These are phyloP conservation scores for Sporobolomyces phaffii DNA, from an alignment of 768 basidiomycete species.

Conservation along the genomic window DNA sequence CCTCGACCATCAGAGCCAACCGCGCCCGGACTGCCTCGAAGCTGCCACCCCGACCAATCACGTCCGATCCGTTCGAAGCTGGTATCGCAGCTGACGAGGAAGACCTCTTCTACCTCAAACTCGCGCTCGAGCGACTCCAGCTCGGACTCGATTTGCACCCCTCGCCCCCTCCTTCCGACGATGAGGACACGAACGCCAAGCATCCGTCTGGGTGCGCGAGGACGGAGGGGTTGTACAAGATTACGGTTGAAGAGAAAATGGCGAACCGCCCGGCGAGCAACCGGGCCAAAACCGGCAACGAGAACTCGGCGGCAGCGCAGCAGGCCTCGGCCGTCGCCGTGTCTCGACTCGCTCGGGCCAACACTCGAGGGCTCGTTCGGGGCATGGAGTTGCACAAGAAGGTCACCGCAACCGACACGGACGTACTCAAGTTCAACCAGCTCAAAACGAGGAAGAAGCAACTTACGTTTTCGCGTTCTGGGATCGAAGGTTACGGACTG, in stretches of 20 bases:
- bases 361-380: slow-evolving; percentile 80
- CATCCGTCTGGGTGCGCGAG: slow-evolving; percentile 81
- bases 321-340: slow-evolving; percentile 60
- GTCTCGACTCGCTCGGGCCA: slow-evolving; percentile 71
- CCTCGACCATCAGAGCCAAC: not conserved
- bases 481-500: slow-evolving; percentile 93
- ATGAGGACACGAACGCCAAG: slow-evolving; percentile 46
- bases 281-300: slow-evolving; percentile 54
- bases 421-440: slow-evolving; percentile 88
- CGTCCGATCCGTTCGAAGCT: slow-evolving; percentile 43
- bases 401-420: slow-evolving; percentile 56
- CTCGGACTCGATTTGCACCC: slow-evolving; percentile 32
- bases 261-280: slow-evolving; percentile 59
- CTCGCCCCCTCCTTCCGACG: slow-evolving; percentile 33
- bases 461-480: slow-evolving; percentile 83
- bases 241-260: slow-evolving; percentile 46
- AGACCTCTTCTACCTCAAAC: slow-evolving; percentile 48
- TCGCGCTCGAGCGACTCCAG: slow-evolving; percentile 43
- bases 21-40: slow-evolving; percentile 7
- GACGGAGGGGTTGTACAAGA: slow-evolving; percentile 92
- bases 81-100: slow-evolving; percentile 48
- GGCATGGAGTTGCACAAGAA: slow-evolving; percentile 88
- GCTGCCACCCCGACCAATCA: not conserved
- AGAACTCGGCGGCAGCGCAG: slow-evolving; percentile 56
- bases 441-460: slow-evolving; percentile 94